A percentile compares a stretch with the other conserved stretches of the same genome.
These are phyloP conservation scores for Trypanosoma mega DNA, from an alignment of 208 protist genomes.

Conservation along the genomic window DNA sequence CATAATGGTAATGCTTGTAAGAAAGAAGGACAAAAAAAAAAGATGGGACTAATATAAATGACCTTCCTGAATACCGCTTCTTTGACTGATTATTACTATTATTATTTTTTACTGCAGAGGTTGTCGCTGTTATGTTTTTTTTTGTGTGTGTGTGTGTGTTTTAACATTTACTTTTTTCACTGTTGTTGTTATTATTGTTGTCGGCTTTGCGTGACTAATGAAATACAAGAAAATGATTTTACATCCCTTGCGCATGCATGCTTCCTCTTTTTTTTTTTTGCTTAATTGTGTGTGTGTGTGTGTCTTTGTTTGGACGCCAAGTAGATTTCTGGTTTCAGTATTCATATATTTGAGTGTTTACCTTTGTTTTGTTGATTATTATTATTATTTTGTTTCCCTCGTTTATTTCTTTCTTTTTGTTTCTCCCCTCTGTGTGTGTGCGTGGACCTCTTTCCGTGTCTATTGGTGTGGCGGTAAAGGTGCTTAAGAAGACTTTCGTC, in stretches of 20 bases:
- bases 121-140: slow-evolving; percentile 14
- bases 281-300: slow-evolving; percentile 7
- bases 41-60: not conserved
- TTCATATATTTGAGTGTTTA: not conserved
- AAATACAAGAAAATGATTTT: not conserved
- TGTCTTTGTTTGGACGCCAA: slow-evolving; percentile 2
- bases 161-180: not conserved
- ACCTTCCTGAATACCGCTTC: too few relatives aligned
- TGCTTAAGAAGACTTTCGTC: not conserved
- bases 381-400: too few relatives aligned
- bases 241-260: not conserved
- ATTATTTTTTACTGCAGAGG: too few relatives aligned
- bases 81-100: too few relatives aligned
- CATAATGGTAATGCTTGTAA: too few relatives aligned
- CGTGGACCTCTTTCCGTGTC: too few relatives aligned
- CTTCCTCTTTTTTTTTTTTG: slow-evolving; percentile 22
- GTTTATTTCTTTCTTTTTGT: too few relatives aligned
- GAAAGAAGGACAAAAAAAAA: slow-evolving; percentile 7
- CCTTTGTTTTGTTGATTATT: not conserved
- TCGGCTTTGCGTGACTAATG: too few relatives aligned
- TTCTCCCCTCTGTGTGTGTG: too few relatives aligned
- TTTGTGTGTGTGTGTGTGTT: slow-evolving; percentile 19
- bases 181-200: not conserved
- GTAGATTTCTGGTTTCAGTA: slow-evolving; percentile 7
- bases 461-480: too few relatives aligned